Evolutionary conservation across 2,329 filamentous ascomycete genomes (phyloP).

Genomic region (Ilyonectria robusta): DNA sequence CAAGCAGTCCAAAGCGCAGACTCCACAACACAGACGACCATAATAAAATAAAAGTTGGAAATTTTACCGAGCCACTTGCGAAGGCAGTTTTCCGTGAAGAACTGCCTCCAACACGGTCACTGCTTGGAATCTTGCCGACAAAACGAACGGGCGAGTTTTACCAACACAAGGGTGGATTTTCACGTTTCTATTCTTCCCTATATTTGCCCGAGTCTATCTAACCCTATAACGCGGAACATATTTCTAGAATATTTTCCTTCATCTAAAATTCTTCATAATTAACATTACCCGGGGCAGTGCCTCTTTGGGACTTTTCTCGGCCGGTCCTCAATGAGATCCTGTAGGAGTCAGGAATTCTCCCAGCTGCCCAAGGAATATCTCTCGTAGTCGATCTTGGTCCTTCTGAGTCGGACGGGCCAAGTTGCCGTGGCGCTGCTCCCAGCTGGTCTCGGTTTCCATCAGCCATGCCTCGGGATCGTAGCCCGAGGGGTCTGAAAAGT

Average conservation of each 20-base stretch:
- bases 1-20: neutral
- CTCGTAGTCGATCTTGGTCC: slow-evolving; percentile 11
- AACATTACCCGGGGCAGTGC: too few species aligned
- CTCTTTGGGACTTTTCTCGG: neutral
- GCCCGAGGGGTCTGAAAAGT: slow-evolving; percentile 2
- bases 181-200: too few species aligned
- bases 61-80: neutral
- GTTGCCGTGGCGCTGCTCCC: slow-evolving; percentile 13
- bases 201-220: too few species aligned
- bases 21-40: neutral
- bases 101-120: neutral
- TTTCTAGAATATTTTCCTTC: too few species aligned
- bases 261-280: too few species aligned
- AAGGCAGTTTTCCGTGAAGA: neutral
- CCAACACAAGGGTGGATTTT: too few species aligned
- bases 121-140: too few species aligned
- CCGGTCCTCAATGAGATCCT: neutral
- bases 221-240: too few species aligned
- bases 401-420: slow-evolving; percentile 5
- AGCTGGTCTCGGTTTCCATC: slow-evolving; percentile 18
- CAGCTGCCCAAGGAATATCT: slow-evolving; percentile 11
- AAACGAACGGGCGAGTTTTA: neutral
- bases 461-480: neutral
- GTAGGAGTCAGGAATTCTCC: neutral
- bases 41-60: neutral